Percentiles rank a stretch among this genome's conserved stretches.
phyloP scores from a whole-genome alignment of 257 asterid genomes.

The Paraleonurus japonicus region DNA sequence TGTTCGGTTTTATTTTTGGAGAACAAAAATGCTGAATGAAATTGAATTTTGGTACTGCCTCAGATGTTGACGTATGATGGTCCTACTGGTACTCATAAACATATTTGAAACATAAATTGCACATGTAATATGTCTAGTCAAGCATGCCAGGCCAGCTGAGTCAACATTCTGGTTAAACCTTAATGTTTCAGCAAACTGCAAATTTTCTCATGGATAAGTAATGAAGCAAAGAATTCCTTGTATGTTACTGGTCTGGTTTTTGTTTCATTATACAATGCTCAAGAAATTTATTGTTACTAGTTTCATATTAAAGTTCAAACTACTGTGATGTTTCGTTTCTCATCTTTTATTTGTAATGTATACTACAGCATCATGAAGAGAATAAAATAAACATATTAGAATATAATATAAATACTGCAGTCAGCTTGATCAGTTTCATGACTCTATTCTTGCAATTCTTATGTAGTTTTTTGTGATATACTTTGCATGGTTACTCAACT shows the following conservation, averaged over 20 bases:
- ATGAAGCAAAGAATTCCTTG: background rate
- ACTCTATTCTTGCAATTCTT: background rate
- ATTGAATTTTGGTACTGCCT: background rate
- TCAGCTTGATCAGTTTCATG: conserved; percentile 4
- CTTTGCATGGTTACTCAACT: conserved; percentile 21
- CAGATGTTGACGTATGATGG: background rate
- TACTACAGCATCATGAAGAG: background rate
- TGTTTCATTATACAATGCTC: background rate
- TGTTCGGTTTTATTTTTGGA: background rate
- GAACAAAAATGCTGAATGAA: background rate
- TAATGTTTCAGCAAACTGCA: conserved; percentile 2
- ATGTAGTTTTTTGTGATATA: background rate
- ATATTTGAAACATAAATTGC: conserved; percentile 17
- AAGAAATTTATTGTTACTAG: background rate
- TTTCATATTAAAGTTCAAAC: background rate
- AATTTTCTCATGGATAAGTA: background rate
- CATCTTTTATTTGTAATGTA: conserved; percentile 13
- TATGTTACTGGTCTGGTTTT: background rate
- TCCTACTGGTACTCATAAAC: background rate
- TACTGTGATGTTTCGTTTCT: background rate
- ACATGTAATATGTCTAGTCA: background rate
- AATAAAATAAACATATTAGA: background rate
- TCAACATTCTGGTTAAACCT: too few species aligned
- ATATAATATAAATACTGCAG: background rate
- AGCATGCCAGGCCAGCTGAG: conserved; percentile 1